Percentiles rank a stretch among this genome's conserved stretches.
Conservation (phyloP, 148 eudicot species). For the Drosera capensis region DNA sequence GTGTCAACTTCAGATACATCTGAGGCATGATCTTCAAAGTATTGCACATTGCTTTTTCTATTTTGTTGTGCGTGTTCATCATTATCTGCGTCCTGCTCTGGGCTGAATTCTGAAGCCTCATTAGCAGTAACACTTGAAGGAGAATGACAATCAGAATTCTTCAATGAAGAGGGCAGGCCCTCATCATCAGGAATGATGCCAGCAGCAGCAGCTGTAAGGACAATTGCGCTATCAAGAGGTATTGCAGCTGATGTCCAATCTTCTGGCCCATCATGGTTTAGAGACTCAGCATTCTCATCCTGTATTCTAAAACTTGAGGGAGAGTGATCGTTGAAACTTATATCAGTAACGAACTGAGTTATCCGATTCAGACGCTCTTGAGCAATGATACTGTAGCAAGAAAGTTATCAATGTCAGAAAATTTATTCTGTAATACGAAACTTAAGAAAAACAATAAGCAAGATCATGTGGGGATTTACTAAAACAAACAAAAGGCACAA, state of each 20-base stretch:
- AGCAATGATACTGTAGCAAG: constrained; percentile 64
- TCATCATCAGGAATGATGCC: constrained; percentile 55
- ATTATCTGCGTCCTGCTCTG: constrained; percentile 26
- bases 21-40: constrained; percentile 33
- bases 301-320: constrained; percentile 27
- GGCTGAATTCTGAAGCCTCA: constrained; percentile 55
- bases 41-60: constrained; percentile 22
- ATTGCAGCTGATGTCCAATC: constrained; percentile 78
- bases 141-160: constrained; percentile 33
- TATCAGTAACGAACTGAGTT: constrained; percentile 62
- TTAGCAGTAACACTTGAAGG: constrained; percentile 40
- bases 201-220: constrained; percentile 74
- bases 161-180: constrained; percentile 31
- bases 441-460: not conserved
- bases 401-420: constrained; percentile 10
- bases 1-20: constrained; percentile 33
- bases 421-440: constrained; percentile 1
- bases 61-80: constrained; percentile 25
- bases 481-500: not conserved
- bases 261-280: constrained; percentile 14
- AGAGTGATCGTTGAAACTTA: constrained; percentile 31
- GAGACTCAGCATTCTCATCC: constrained; percentile 27
- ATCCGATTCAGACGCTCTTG: constrained; percentile 90
- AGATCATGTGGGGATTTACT: not conserved
- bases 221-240: constrained; percentile 59